Evolutionary conservation across 768 basidiomycete genomes (phyloP).

Genomic region (Sarcomyxa edulis): DNA sequence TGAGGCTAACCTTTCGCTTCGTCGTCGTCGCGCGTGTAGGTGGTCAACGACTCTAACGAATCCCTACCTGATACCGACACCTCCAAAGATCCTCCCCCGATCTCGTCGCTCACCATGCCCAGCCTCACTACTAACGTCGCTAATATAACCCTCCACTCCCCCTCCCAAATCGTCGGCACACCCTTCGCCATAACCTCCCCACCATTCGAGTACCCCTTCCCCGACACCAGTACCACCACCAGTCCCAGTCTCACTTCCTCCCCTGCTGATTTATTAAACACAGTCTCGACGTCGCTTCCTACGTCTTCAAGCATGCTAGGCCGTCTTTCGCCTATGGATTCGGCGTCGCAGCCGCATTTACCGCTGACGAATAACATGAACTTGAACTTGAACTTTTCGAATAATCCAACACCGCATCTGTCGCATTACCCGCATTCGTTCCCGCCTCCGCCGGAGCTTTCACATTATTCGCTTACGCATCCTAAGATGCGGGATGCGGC

Average conservation of each 20-base stretch:
- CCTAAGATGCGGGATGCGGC: slow-evolving; percentile 16
- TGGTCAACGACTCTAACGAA: too few species aligned
- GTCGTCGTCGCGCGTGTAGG: too few species aligned
- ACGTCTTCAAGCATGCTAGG: slow-evolving; percentile 9
- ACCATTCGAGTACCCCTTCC: slow-evolving; percentile 29
- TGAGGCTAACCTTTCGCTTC: too few species aligned
- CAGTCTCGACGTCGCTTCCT: slow-evolving; percentile 22
- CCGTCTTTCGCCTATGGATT: slow-evolving; percentile 16
- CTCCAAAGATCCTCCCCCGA: too few species aligned
- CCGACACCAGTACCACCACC: slow-evolving; percentile 10
- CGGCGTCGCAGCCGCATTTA: slow-evolving; percentile 17
- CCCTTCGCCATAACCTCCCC: slow-evolving; percentile 24
- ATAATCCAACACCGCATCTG: too few species aligned
- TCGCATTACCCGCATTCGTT: too few species aligned
- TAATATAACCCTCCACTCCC: slow-evolving; percentile 17
- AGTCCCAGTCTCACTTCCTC: neutral
- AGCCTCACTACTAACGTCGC: neutral
- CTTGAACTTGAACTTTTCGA: too few species aligned
- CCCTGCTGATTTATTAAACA: too few species aligned
- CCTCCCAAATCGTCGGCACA: slow-evolving; percentile 25
- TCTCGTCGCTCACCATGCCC: neutral
- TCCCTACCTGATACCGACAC: too few species aligned
- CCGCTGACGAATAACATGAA: too few species aligned
- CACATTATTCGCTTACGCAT: slow-evolving; percentile 13
- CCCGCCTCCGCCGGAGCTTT: slow-evolving; percentile 7